Evolutionary conservation across 805 yeast genomes (phyloP).

Genomic region (Jamesozyma gamospora): DNA sequence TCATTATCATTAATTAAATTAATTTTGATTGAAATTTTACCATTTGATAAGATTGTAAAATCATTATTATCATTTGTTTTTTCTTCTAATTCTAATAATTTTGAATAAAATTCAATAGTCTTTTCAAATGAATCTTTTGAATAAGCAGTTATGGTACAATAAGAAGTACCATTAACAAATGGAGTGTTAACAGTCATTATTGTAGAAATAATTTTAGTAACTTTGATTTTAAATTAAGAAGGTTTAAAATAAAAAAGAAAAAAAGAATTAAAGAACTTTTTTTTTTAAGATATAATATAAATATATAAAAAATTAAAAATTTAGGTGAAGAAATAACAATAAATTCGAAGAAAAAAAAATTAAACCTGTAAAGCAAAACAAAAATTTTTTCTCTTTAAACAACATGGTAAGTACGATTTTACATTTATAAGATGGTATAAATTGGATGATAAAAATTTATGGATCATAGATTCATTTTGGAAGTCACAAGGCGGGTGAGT

Average conservation of each 20-base stretch:
- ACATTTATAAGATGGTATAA: no score
- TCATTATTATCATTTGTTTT: not conserved
- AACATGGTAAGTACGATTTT: no score
- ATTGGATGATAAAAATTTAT: no score
- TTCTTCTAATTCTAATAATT: conserved; percentile 14
- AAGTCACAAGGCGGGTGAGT: not conserved
- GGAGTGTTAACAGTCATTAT: conserved; percentile 20
- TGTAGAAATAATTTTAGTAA: not conserved
- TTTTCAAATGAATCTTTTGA: conserved; percentile 34
- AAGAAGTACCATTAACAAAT: conserved; percentile 46
- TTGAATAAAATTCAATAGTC: conserved; percentile 45
- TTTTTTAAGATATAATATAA: not conserved
- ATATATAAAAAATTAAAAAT: not conserved
- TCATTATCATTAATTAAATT: conserved; percentile 13
- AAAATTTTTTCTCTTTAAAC: no score
- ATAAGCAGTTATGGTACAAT: conserved; percentile 43
- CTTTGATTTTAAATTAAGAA: not conserved
- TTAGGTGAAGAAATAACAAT: no score
- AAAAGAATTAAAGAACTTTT: not conserved
- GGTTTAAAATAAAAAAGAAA: not conserved
- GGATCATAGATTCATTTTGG: no score
- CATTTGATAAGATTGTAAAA: conserved; percentile 11
- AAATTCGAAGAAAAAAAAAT: no score
- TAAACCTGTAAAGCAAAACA: no score
- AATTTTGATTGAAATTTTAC: conserved; percentile 23